Conservation (phyloP, 768 basidiomycete genomes). For the Dentipellis fragilis region DNA sequence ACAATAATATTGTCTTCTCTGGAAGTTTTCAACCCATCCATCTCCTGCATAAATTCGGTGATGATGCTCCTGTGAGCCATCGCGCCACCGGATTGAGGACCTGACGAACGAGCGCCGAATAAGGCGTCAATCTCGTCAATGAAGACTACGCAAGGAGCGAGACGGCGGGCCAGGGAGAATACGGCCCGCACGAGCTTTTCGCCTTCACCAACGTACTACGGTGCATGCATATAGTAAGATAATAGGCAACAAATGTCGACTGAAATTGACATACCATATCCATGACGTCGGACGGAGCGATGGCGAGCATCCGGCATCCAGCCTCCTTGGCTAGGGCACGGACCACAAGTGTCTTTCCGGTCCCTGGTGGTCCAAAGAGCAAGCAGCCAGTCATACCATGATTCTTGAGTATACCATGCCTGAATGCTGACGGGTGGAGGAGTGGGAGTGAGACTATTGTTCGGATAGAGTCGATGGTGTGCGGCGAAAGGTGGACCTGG, state of each 20-base stretch:
- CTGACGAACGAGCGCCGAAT: constrained; percentile 76
- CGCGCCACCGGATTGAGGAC: constrained; percentile 66
- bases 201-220: constrained; percentile 79
- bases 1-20: constrained; percentile 78
- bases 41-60: constrained; percentile 93
- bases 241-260: neutral
- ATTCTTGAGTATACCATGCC: constrained; percentile 81
- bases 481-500: constrained; percentile 80
- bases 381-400: constrained; percentile 89
- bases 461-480: constrained; percentile 86
- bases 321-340: constrained; percentile 89
- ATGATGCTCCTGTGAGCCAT: constrained; percentile 82
- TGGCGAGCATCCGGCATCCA: constrained; percentile 84
- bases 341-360: constrained; percentile 86
- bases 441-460: constrained; percentile 87
- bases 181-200: constrained; percentile 86
- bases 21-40: constrained; percentile 84
- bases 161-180: constrained; percentile 74
- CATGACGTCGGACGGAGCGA: constrained; percentile 91
- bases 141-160: constrained; percentile 91
- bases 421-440: constrained; percentile 79
- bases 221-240: constrained; percentile 2
- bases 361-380: constrained; percentile 87
- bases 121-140: constrained; percentile 92
- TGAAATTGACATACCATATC: constrained; percentile 61